phyloP scores from a whole-genome alignment of 495 filamentous ascomycete species.

The Hypoxylon perforatum region DNA sequence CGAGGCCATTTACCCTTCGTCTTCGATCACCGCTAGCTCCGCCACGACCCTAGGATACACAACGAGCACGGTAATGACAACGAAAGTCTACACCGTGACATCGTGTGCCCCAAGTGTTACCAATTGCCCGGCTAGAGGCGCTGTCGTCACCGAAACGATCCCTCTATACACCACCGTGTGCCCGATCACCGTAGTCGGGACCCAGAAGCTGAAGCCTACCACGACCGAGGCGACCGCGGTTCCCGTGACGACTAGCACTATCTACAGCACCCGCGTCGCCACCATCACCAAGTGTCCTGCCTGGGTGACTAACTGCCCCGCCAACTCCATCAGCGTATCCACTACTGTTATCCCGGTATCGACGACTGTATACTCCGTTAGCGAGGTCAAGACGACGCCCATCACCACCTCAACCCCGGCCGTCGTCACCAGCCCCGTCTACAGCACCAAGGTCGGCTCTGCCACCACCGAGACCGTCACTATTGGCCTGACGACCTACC shows the following conservation, averaged over 20 bases:
- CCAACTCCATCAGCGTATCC: slow-evolving; percentile 52
- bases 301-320: slow-evolving; percentile 67
- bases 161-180: slow-evolving; percentile 55
- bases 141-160: slow-evolving; percentile 54
- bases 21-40: slow-evolving; percentile 10
- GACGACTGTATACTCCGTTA: slow-evolving; percentile 17
- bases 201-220: slow-evolving; percentile 39
- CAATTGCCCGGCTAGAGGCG: slow-evolving; percentile 57
- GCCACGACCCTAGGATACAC: slow-evolving; percentile 28
- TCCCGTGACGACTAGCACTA: slow-evolving; percentile 53
- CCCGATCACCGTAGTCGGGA: slow-evolving; percentile 50
- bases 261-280: slow-evolving; percentile 64
- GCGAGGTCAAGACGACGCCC: slow-evolving; percentile 14
- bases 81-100: slow-evolving; percentile 65
- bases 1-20: slow-evolving; percentile 15
- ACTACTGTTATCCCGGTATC: slow-evolving; percentile 51
- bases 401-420: slow-evolving; percentile 4
- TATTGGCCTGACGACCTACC: neutral
- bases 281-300: slow-evolving; percentile 68
- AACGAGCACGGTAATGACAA: slow-evolving; percentile 61
- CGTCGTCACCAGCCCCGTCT: neutral
- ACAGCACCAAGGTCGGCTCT: neutral
- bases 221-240: slow-evolving; percentile 30
- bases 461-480: neutral
- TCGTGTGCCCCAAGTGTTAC: slow-evolving; percentile 63